Conservation (phyloP, 768 basidiomycete genomes). For the Termitomyces sp. region DNA sequence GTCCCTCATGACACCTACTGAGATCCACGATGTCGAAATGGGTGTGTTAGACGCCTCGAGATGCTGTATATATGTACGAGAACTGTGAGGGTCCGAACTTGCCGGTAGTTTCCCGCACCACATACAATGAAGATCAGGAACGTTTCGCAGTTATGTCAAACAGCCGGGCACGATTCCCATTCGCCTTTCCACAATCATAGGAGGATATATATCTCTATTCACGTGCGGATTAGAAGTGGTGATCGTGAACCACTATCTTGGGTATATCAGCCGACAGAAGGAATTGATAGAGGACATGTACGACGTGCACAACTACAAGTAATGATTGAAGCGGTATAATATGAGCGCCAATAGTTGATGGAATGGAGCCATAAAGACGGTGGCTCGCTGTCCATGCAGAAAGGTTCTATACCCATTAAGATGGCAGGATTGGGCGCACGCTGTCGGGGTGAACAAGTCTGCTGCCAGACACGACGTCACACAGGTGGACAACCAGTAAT, state of each 20-base stretch:
- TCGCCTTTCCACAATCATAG: not conserved
- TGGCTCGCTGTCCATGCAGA: too few species aligned
- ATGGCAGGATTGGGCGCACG: not conserved
- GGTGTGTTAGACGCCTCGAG: not conserved
- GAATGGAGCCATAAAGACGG: not conserved
- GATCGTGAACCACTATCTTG: not conserved
- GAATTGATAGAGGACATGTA: too few species aligned
- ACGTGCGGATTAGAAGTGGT: not conserved
- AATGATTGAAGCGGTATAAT: not conserved
- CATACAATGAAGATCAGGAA: not conserved
- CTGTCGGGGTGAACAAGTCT: not conserved
- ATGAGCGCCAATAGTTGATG: not conserved
- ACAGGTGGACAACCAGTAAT: not conserved
- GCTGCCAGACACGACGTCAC: not conserved
- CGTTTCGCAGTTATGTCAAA: not conserved
- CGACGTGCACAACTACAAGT: not conserved
- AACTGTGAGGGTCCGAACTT: not conserved
- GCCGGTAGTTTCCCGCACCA: not conserved
- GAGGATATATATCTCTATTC: not conserved
- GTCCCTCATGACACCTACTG: not conserved
- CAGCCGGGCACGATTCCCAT: not conserved
- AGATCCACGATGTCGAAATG: not conserved
- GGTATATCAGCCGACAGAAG: not conserved
- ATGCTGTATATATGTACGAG: not conserved
- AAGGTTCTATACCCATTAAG: not conserved